Evolutionary conservation across 1,284 basidiomycete species (phyloP), one percentile per base, ranked within the genome.

Genomic region (Cryptococcus sp.): DNA sequence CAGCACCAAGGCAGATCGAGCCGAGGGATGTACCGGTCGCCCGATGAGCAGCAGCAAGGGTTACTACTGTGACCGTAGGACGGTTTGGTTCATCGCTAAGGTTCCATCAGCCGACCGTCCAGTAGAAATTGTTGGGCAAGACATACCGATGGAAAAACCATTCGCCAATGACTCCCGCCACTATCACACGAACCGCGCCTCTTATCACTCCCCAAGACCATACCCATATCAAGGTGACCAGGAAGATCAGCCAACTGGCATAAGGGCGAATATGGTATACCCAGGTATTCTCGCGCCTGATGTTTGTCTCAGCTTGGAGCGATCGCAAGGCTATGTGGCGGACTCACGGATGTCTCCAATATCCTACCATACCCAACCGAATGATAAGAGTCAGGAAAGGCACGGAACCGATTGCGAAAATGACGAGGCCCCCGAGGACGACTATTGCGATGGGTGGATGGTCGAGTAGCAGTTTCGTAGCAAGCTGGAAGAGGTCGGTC

Each of bases 121-220:
- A 17, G 19, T 13, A 50, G 5, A 39, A 34, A 34, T 51, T 26
- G 20, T 50, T 39, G 1, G 53, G 37, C 25, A 38, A 40, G 5
- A 79, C 84, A 72, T 72, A 90, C 87, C 89, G 84, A 47, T 88
- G 83, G 70, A 93, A 95, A 74, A 95, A 96, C 92, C 93, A 97
- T 43, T 89, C 87, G 1, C 91, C 93, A 40, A 97, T 85, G 1
- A 93, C 89, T 25, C 86, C 88, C 0, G 91, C 87, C 47, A 88
- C 86, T 0, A 87, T 86, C 43, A 89, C 89, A 5, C 91, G 81
- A 52, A 93, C 79, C 0, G 92, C 75, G 0, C 93, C 93, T 34
- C 93, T 83, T 16, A 89, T 85, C 3, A 96, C 87, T 17, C 87
- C 89, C 89, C 92, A 94, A 11, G 85, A 89, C 93, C 93, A 97